phyloP scores from a whole-genome alignment of 768 basidiomycete genomes.

The Lactarius pseudohatsudake region DNA sequence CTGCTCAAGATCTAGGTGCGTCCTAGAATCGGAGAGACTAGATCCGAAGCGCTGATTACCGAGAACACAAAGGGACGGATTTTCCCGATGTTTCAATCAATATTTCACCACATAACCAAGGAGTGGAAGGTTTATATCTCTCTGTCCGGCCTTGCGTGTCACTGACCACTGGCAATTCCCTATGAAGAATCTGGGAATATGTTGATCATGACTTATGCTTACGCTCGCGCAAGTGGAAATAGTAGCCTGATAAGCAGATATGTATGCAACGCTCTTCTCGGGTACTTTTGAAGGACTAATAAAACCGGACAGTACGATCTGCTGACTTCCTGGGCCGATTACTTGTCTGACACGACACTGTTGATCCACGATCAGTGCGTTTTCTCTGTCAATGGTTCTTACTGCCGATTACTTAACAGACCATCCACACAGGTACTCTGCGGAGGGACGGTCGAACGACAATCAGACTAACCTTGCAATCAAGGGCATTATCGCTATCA shows the following conservation, averaged over 20 bases:
- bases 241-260: slow-evolving; percentile 30
- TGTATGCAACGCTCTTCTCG: slow-evolving; percentile 10
- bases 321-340: slow-evolving; percentile 37
- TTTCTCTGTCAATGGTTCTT: slow-evolving; percentile 48
- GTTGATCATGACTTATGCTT: slow-evolving; percentile 37
- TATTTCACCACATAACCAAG: neutral
- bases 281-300: neutral
- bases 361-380: slow-evolving; percentile 52
- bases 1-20: slow-evolving; percentile 30
- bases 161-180: neutral
- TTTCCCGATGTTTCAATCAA: slow-evolving; percentile 12
- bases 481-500: slow-evolving; percentile 68
- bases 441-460: slow-evolving; percentile 30
- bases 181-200: slow-evolving; percentile 36
- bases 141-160: too few relatives aligned
- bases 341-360: slow-evolving; percentile 39
- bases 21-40: neutral
- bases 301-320: slow-evolving; percentile 30
- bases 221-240: slow-evolving; percentile 33
- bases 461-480: slow-evolving; percentile 72
- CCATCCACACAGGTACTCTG: slow-evolving; percentile 14
- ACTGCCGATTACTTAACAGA: slow-evolving; percentile 3
- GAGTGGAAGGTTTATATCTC: slow-evolving; percentile 18
- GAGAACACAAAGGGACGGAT: neutral
- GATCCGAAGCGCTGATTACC: neutral